Conservation (phyloP, 306 rosid species). For the Adenanthera pavonina region DNA sequence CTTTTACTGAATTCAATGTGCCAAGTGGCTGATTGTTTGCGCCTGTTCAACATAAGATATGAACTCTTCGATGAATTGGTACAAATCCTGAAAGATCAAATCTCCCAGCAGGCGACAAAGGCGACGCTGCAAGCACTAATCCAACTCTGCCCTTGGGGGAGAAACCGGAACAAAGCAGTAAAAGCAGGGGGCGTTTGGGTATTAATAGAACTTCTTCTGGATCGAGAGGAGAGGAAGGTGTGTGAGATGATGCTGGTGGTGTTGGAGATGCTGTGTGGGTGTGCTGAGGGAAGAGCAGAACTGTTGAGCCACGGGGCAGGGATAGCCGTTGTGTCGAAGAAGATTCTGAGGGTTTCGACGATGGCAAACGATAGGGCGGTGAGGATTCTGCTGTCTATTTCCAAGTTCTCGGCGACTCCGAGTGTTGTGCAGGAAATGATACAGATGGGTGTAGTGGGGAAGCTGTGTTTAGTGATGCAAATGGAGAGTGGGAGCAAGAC, state of each 20-base stretch:
- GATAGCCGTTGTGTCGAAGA: constrained; percentile 71
- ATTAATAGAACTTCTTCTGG: constrained; percentile 62
- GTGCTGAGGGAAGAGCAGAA: constrained; percentile 83
- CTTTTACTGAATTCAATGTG: constrained; percentile 59
- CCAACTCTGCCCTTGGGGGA: constrained; percentile 57
- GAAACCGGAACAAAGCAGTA: constrained; percentile 65
- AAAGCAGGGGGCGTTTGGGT: constrained; percentile 68
- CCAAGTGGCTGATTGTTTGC: constrained; percentile 48
- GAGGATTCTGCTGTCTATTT: constrained; percentile 56
- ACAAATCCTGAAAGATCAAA: constrained; percentile 58
- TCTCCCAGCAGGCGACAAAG: constrained; percentile 60
- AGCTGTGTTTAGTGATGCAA: constrained; percentile 72
- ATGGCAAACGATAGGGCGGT: constrained; percentile 74
- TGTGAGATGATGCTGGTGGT: constrained; percentile 66
- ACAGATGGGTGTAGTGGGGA: constrained; percentile 74
- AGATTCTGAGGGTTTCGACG: constrained; percentile 75
- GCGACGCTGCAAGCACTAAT: constrained; percentile 58
- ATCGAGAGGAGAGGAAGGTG: constrained; percentile 50
- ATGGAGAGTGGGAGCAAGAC: constrained; percentile 74
- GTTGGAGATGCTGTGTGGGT: constrained; percentile 63
- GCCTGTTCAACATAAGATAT: constrained; percentile 21
- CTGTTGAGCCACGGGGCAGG: constrained; percentile 74
- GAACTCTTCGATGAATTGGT: constrained; percentile 58
- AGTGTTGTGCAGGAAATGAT: constrained; percentile 71
- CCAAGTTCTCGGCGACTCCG: constrained; percentile 57